Base-by-base conservation (phyloP, 768 basidiomycete species). In the Lanmaoa rubissima region DNA sequence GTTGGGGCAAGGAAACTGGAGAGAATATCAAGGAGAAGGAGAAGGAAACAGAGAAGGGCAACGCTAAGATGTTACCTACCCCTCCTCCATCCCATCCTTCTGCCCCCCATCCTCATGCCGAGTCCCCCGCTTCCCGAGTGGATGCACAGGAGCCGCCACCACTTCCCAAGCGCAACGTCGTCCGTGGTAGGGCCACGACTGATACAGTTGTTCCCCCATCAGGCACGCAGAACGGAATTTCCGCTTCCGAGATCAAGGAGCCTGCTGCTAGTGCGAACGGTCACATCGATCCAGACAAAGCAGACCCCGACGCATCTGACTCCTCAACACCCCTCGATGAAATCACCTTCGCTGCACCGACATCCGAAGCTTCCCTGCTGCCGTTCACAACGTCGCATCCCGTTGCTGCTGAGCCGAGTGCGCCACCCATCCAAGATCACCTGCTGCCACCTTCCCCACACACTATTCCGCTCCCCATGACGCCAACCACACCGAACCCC, bases 151-250 rank as follows among this genome's bases (percentile, higher is more conserved):
- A 65, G 13, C 77, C 79, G 19, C 83, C 83, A 17, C 81, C 82
- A 19, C 61, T 86, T 40, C 82, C 84, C 10, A 81, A 72, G 57
- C 73, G 83, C 47, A 81, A 70, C 41, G 73, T 74, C 56, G 74
- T 75, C 3, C 75, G 78, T 0, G 65, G 55, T 21, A 59, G 54
- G 17, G 58, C 62, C 12, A 57, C 61, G 10, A 55, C 44, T 36
- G 54, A 69, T 44, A 17, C 53, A 47, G 28, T 50, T 44, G 21
- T 45, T 48, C 34, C 38, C 2, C 24, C 39, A 13, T 38, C 55
- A 39, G 21, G 43, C 51, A 49, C 53, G 24, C 55, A 49, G 38
- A 45, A 43, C 2, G 58, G 19, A 11, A 17, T 21, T 31, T 13
- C 11, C 7, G 19, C 44, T 16, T 10, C 39, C n/a, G 67, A 56